phyloP scores from a whole-genome alignment of 225 moss, liverwort and hornwort species.

The Straminergon stramineum region DNA sequence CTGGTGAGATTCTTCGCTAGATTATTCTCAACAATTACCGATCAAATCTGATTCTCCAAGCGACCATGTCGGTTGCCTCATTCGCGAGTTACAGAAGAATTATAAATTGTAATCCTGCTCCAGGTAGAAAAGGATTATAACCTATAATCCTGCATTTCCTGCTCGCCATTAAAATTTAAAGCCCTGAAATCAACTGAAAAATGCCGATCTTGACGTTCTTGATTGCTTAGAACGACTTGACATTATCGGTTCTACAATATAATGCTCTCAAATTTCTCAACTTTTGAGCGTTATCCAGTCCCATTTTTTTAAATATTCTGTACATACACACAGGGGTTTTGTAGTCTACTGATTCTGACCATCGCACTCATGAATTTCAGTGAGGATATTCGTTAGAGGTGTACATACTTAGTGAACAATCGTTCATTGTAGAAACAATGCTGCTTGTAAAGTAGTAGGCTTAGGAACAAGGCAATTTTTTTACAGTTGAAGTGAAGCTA shows the following conservation, averaged over 20 bases:
- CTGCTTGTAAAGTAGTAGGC: not conserved
- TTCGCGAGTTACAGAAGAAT: not conserved
- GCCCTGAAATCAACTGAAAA: not conserved
- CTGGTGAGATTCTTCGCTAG: conserved; percentile 18
- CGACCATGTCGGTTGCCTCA: not conserved
- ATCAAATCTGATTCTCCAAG: too few relatives aligned
- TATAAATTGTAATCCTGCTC: not conserved
- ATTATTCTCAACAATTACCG: not conserved
- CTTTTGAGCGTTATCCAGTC: not conserved
- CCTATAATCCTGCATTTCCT: not conserved
- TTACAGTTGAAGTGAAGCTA: not conserved
- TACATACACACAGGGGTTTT: not conserved
- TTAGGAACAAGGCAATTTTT: not conserved
- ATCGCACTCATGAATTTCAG: not conserved
- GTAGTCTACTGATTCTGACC: not conserved
- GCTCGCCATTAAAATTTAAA: not conserved
- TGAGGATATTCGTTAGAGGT: not conserved
- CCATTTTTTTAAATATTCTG: not conserved
- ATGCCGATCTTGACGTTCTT: not conserved
- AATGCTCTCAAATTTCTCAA: not conserved
- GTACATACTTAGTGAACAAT: not conserved
- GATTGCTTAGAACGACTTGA: not conserved
- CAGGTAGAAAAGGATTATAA: not conserved
- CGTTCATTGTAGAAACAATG: not conserved
- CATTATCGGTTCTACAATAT: not conserved